A percentile compares a stretch with the other conserved stretches of the same genome.
Conservation (phyloP, 805 yeast genomes). For the Diddensiella caesifluorescens region DNA sequence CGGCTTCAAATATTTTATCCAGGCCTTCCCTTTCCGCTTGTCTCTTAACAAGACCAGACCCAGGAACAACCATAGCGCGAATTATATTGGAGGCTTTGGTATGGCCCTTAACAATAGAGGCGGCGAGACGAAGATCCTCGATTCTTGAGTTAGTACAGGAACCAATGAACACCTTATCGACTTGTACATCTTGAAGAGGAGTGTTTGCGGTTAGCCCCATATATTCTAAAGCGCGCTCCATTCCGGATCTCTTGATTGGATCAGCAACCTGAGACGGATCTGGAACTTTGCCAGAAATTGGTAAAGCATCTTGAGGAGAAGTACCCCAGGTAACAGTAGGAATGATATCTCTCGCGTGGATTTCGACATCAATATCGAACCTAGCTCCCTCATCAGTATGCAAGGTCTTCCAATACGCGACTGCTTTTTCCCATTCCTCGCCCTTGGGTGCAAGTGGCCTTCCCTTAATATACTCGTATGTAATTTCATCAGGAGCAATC, state of each 20-base stretch:
- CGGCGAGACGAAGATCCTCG: slow-evolving; percentile 95
- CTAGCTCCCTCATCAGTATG: slow-evolving; percentile 85
- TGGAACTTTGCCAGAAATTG: slow-evolving; percentile 86
- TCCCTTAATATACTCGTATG: slow-evolving; percentile 84
- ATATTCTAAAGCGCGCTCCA: slow-evolving; percentile 86
- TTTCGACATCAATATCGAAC: slow-evolving; percentile 77
- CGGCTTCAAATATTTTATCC: slow-evolving; percentile 81
- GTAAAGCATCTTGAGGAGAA: slow-evolving; percentile 97
- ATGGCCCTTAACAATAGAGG: slow-evolving; percentile 85
- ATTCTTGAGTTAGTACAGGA: slow-evolving; percentile 97
- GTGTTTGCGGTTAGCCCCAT: slow-evolving; percentile 87
- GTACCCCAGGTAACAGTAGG: slow-evolving; percentile 99
- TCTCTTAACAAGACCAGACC: slow-evolving; percentile 88
- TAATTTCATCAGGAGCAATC: slow-evolving; percentile 91
- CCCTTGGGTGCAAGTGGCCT: slow-evolving; percentile 95
- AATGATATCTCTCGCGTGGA: slow-evolving; percentile 76
- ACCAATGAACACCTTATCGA: slow-evolving; percentile 96
- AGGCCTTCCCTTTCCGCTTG: slow-evolving; percentile 96
- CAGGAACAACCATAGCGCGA: slow-evolving; percentile 86
- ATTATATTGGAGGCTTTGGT: slow-evolving; percentile 76
- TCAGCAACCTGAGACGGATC: slow-evolving; percentile 65
- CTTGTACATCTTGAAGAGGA: slow-evolving; percentile 63
- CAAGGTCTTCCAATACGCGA: slow-evolving; percentile 83
- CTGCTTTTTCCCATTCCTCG: slow-evolving; percentile 92
- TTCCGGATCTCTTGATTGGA: slow-evolving; percentile 71